A percentile compares a stretch with the other conserved stretches of the same genome.
Conservation (phyloP, 371 early-diverging fungal genomes). For the Thermomucor indicae-seudaticae region DNA sequence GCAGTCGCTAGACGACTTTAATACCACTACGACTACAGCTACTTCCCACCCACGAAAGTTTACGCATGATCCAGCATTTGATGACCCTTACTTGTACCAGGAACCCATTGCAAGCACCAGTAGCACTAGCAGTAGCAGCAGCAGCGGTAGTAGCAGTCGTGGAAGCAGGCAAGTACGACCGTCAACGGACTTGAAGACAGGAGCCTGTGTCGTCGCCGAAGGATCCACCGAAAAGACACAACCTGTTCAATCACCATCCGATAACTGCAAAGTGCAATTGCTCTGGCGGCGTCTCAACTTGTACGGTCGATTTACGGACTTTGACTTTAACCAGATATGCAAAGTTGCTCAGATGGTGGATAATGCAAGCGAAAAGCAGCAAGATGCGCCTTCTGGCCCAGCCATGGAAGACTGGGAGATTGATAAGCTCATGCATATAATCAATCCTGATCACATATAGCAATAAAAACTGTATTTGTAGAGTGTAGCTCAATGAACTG, state of each 20-base stretch:
- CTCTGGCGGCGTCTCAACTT: slow-evolving; percentile 13
- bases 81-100: background rate
- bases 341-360: slow-evolving; percentile 11
- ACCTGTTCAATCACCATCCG: no score
- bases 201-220: background rate
- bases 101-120: background rate
- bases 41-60: no score
- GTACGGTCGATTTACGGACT: slow-evolving; percentile 14
- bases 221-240: background rate
- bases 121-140: background rate
- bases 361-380: background rate
- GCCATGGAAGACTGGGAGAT: slow-evolving; percentile 24
- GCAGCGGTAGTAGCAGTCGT: background rate
- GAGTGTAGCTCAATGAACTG: no score
- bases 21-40: background rate
- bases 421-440: slow-evolving; percentile 15
- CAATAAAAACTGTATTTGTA: no score
- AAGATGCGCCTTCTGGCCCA: slow-evolving; percentile 1
- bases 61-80: background rate
- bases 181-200: background rate
- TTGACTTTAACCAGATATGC: slow-evolving; percentile 10
- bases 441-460: slow-evolving; percentile 14
- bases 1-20: background rate
- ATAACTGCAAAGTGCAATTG: no score
- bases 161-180: no score